Evolutionary conservation across 805 yeast genomes (phyloP).

Genomic region (Ogataea zsoltii): DNA sequence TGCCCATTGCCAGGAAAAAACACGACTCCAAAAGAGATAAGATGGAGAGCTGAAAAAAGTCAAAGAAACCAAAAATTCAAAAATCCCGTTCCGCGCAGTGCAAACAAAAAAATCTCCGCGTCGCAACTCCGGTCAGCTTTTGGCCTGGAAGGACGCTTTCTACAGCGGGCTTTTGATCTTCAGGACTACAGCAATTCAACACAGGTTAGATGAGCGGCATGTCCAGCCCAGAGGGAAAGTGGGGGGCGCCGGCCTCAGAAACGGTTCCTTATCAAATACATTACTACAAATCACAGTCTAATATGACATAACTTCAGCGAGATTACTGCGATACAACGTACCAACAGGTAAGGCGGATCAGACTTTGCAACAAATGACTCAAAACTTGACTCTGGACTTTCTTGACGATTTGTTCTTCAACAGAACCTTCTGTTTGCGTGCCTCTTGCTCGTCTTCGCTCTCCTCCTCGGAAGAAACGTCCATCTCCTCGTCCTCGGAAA

Average conservation of each 20-base stretch:
- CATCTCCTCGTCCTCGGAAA: conserved; percentile 33
- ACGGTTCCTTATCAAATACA: background rate
- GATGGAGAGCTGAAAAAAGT: no score
- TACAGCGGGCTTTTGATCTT: no score
- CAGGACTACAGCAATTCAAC: no score
- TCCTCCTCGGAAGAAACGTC: conserved; percentile 38
- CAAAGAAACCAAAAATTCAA: no score
- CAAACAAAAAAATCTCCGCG: no score
- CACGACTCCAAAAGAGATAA: background rate
- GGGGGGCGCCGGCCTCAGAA: no score
- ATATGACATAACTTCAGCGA: conserved; percentile 6
- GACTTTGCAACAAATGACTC: conserved; percentile 28
- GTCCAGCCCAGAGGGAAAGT: no score
- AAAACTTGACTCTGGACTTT: conserved; percentile 43
- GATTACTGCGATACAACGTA: background rate
- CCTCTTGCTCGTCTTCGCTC: conserved; percentile 39
- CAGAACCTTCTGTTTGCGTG: conserved; percentile 52
- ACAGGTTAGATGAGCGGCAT: no score
- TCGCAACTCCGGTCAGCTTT: no score
- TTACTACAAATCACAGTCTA: conserved; percentile 3
- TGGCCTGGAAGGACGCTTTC: no score
- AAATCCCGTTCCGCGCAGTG: no score
- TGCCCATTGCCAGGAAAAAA: conserved; percentile 20
- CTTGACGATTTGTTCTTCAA: conserved; percentile 66
- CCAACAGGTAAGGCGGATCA: conserved; percentile 4